phyloP scores from a whole-genome alignment of 768 basidiomycete genomes.

The Kwoniella europaea region DNA sequence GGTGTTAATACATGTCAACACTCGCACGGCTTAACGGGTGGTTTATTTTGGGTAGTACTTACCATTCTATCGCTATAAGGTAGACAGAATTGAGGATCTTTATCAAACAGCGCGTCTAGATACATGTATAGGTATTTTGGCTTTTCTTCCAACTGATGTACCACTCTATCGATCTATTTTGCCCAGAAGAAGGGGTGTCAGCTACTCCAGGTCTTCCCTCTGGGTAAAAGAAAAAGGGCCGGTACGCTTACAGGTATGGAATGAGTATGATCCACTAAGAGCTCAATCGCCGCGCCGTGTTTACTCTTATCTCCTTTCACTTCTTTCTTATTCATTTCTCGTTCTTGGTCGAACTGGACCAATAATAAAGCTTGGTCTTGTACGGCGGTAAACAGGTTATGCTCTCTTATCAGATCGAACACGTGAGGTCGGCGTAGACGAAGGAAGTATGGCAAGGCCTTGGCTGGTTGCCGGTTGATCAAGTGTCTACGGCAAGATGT shows the following conservation, averaged over 20 bases:
- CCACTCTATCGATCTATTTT: constrained; percentile 77
- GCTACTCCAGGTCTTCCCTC: background rate
- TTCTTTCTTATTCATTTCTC: constrained; percentile 33
- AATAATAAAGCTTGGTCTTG: constrained; percentile 90
- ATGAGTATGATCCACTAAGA: constrained; percentile 91
- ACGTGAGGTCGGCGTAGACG: constrained; percentile 84
- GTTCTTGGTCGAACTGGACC: constrained; percentile 90
- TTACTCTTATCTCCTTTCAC: constrained; percentile 37
- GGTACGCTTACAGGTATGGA: constrained; percentile 79
- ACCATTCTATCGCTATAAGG: constrained; percentile 86
- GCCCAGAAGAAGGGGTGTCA: too few relatives aligned
- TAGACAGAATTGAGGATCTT: constrained; percentile 77
- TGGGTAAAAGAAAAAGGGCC: background rate
- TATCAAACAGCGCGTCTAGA: constrained; percentile 84
- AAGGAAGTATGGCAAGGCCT: constrained; percentile 88
- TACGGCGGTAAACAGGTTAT: constrained; percentile 92
- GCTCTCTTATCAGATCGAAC: constrained; percentile 88
- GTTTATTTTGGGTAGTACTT: constrained; percentile 22
- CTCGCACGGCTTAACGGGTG: too few relatives aligned
- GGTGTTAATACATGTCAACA: background rate
- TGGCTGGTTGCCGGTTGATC: constrained; percentile 86
- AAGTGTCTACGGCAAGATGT: constrained; percentile 67
- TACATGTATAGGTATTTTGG: constrained; percentile 89
- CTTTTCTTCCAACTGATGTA: constrained; percentile 77
- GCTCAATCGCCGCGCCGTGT: constrained; percentile 76